These are phyloP conservation scores for Tritrichomonas foetus DNA, from an alignment of 208 protist genomes.

Conservation along the genomic window DNA sequence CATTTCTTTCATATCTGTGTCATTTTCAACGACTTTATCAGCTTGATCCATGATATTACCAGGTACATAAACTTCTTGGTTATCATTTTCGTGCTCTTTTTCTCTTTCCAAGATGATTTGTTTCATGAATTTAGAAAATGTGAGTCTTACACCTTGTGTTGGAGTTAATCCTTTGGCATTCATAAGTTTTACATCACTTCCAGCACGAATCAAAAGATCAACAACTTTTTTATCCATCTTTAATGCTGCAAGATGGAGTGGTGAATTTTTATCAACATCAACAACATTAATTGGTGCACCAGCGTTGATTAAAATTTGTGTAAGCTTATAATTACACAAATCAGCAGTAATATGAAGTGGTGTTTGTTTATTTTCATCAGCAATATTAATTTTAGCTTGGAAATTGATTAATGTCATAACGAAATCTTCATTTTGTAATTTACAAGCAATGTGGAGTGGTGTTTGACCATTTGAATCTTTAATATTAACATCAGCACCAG, in stretches of 20 bases:
- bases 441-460: neutral
- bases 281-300: neutral
- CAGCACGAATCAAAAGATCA: neutral
- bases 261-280: neutral
- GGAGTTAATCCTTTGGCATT: constrained; percentile 33
- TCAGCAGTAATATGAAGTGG: neutral
- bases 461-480: constrained; percentile 19
- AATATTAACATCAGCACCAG: neutral
- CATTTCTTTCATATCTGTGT: neutral
- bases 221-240: constrained; percentile 24
- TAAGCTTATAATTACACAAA: neutral
- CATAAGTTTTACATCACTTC: constrained; percentile 4
- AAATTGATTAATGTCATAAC: neutral
- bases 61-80: neutral
- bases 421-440: neutral
- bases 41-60: neutral
- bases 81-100: neutral
- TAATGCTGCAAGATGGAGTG: constrained; percentile 19
- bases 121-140: constrained; percentile 9
- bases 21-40: neutral
- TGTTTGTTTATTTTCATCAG: neutral
- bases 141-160: neutral
- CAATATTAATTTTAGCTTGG: neutral
- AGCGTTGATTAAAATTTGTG: neutral
- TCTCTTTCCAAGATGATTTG: neutral